Evolutionary conservation across 148 eudicot species (phyloP), one percentile per base, ranked within the genome.

Genomic region (Vaccinium vitisidaea): DNA sequence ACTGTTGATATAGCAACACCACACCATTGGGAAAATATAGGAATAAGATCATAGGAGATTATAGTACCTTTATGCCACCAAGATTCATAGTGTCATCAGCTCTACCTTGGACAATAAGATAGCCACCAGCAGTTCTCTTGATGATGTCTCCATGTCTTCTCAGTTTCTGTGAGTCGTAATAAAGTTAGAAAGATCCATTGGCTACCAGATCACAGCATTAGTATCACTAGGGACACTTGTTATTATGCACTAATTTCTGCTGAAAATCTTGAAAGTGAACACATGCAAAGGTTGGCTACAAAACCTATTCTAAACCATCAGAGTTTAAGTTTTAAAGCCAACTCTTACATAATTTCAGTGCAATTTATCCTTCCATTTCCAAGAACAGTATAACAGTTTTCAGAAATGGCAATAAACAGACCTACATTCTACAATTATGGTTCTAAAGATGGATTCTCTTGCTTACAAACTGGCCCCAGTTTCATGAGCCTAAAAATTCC

Each of bases 71-170:
- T 83, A 97, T 94, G 81, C 99, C 99, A 82, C 99, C 99, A 78
- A 97, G 93, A 90, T 97, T 97, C 99, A 97, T 97, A 53, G 99
- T 95, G 84, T 97, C 99, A 86, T 97, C 99, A 84, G 99, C 98
- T 86, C 99, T 89, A 15, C 99, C 99, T 86, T 91, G 93, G 84
- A 97, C 98, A 81, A 88, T 18, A 23, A 78, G 84, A 86, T 90
- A 97, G 81, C 96, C 98, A 86, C 98, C 96, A 74, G 84, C 83
- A 59, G 85, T 95, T 89, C 96, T 90, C 92, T 91, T 97, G 2
- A 97, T 54, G 18, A 97, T 93, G 87, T 97, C 99, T 71, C 99
- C 99, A 81, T 97, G 99, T 88, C 96, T 93, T 85, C 99, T 89
- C 13, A 97, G 94, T 83, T 85, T 90, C 99, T 97, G 93, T 59